Percentiles rank a stretch among this genome's conserved stretches.
Evolutionary conservation across 2,329 filamentous ascomycete genomes (phyloP).

Genomic region (Arthrobotrys sphaeroides): DNA sequence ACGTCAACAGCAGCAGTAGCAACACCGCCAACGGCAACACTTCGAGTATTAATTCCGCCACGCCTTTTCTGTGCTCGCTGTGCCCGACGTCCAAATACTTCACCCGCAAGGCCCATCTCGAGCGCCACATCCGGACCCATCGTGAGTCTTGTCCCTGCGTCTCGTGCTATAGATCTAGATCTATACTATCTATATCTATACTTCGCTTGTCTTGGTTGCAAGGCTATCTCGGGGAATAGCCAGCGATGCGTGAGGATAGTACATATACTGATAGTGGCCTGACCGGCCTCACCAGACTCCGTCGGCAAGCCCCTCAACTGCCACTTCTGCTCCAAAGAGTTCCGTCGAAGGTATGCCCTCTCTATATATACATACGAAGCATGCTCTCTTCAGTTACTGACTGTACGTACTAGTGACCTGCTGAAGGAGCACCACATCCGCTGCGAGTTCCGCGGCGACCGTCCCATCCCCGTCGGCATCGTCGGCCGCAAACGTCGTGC

Average conservation of each 20-base stretch:
- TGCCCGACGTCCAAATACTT: constrained; percentile 45
- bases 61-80: constrained; percentile 34
- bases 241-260: background rate
- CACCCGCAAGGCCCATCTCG: constrained; percentile 49
- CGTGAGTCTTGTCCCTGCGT: constrained; percentile 19
- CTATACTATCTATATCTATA: too few species aligned
- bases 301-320: constrained; percentile 48
- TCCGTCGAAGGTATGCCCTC: constrained; percentile 36
- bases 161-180: background rate
- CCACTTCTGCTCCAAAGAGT: constrained; percentile 48
- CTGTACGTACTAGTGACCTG: constrained; percentile 8
- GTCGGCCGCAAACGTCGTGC: constrained; percentile 49
- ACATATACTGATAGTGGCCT: constrained; percentile 46
- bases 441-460: constrained; percentile 51
- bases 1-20: constrained; percentile 29
- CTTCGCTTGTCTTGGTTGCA: background rate
- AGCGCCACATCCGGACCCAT: constrained; percentile 45
- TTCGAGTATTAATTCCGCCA: background rate
- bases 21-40: constrained; percentile 15
- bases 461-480: constrained; percentile 46
- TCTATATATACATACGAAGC: background rate
- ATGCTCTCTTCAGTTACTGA: background rate
- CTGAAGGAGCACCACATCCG: constrained; percentile 53
- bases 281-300: constrained; percentile 26
- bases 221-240: constrained; percentile 15